Evolutionary conservation across 2,329 filamentous ascomycete genomes (phyloP).

Genomic region (Metarhizium sp.): DNA sequence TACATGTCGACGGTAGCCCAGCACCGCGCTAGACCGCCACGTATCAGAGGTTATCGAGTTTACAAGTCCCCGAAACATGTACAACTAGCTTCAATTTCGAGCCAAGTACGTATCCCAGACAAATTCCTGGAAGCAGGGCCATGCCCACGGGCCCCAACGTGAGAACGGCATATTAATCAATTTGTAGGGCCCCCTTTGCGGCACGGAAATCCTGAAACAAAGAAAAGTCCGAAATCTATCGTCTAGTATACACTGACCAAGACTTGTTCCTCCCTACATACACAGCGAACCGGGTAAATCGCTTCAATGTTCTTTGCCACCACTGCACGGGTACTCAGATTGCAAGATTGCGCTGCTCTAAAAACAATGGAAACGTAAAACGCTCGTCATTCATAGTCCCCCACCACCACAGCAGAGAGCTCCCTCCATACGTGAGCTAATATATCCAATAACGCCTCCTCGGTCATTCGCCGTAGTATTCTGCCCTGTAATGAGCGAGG

Average conservation of each 20-base stretch:
- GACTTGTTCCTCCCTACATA: not conserved
- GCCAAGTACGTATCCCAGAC: too few relatives aligned
- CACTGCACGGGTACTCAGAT: not conserved
- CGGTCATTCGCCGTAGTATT: not conserved
- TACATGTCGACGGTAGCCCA: too few relatives aligned
- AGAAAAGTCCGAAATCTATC: slow-evolving; percentile 11
- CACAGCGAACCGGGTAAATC: not conserved
- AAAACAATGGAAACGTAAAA: slow-evolving; percentile 1
- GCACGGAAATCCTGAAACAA: not conserved
- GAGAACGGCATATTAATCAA: not conserved
- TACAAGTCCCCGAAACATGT: too few relatives aligned
- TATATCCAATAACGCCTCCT: not conserved
- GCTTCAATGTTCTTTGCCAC: too few relatives aligned
- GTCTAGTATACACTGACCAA: slow-evolving; percentile 15
- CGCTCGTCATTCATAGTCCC: slow-evolving; percentile 13
- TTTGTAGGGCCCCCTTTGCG: not conserved
- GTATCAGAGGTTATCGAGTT: too few relatives aligned
- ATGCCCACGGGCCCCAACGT: not conserved
- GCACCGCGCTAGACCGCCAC: too few relatives aligned
- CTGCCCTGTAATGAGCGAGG: not conserved
- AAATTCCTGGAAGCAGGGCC: too few relatives aligned
- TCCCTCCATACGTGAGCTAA: not conserved
- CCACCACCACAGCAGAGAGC: not conserved
- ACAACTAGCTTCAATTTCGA: too few relatives aligned
- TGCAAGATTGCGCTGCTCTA: not conserved